phyloP scores from a whole-genome alignment of 345 rosid genomes.

The Xanthoceras sorbifolium region DNA sequence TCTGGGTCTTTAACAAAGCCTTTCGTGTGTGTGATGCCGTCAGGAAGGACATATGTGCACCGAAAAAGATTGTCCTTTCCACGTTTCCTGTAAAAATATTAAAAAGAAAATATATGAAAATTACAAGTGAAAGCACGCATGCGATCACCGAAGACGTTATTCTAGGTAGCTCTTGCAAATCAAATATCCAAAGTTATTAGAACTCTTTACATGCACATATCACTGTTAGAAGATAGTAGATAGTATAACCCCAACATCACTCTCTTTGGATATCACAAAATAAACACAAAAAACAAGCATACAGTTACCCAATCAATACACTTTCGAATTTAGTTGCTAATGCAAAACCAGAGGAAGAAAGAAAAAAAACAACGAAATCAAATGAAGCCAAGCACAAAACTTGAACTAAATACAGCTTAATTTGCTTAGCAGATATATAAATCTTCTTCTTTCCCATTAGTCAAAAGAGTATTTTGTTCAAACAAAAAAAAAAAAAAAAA shows the following conservation, averaged over 20 bases:
- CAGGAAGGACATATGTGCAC: slow-evolving; percentile 85
- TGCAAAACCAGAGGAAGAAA: background rate
- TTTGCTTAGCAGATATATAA: too few species aligned
- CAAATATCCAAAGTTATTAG: background rate
- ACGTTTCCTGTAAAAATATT: slow-evolving; percentile 41
- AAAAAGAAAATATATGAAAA: background rate
- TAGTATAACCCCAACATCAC: too few species aligned
- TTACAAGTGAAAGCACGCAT: background rate
- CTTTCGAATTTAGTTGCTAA: background rate
- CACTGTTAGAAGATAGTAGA: too few species aligned
- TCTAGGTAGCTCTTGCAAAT: background rate
- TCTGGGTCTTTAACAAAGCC: slow-evolving; percentile 81
- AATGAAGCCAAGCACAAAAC: too few species aligned
- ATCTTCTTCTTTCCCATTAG: too few species aligned
- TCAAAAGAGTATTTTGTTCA: too few species aligned
- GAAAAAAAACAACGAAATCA: background rate
- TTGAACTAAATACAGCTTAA: too few species aligned
- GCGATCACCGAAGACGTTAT: background rate
- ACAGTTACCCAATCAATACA: too few species aligned
- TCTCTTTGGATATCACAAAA: background rate
- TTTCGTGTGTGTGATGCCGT: slow-evolving; percentile 72
- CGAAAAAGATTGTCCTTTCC: slow-evolving; percentile 61
- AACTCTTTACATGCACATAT: background rate
- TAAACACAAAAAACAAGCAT: background rate
- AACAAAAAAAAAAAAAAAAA: too few species aligned